Evolutionary conservation across 2,329 filamentous ascomycete genomes (phyloP).

Genomic region (Emericellopsis atlantica): DNA sequence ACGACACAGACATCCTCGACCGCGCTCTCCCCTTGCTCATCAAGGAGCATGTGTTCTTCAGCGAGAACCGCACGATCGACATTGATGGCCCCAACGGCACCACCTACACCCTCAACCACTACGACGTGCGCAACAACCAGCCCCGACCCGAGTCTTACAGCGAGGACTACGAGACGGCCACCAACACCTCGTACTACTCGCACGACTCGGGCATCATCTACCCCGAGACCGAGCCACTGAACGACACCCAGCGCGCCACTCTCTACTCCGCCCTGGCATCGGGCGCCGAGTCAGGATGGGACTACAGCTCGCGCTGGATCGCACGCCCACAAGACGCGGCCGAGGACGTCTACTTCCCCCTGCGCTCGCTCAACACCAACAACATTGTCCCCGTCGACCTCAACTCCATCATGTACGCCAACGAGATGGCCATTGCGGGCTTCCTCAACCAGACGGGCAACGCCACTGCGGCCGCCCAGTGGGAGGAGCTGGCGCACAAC

Average conservation of each 20-base stretch:
- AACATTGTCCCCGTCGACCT: slow-evolving; percentile 51
- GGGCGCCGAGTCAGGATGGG: slow-evolving; percentile 55
- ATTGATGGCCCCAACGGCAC: slow-evolving; percentile 26
- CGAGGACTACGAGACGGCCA: slow-evolving; percentile 55
- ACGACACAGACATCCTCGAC: slow-evolving; percentile 46
- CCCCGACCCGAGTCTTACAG: slow-evolving; percentile 55
- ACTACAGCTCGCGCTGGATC: slow-evolving; percentile 49
- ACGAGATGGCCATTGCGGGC: slow-evolving; percentile 44
- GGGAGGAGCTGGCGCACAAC: slow-evolving; percentile 32
- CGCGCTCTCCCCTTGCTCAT: slow-evolving; percentile 50
- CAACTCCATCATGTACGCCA: slow-evolving; percentile 56
- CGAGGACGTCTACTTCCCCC: slow-evolving; percentile 49
- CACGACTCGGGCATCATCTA: slow-evolving; percentile 41
- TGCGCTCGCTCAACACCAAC: slow-evolving; percentile 48
- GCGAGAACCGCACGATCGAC: slow-evolving; percentile 43
- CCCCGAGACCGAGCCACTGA: slow-evolving; percentile 34
- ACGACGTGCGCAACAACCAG: slow-evolving; percentile 50
- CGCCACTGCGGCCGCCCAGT: slow-evolving; percentile 31
- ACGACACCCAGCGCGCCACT: slow-evolving; percentile 33
- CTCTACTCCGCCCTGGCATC: slow-evolving; percentile 52
- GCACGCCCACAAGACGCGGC: slow-evolving; percentile 43
- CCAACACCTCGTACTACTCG: slow-evolving; percentile 50
- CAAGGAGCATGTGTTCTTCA: slow-evolving; percentile 52
- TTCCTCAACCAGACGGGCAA: slow-evolving; percentile 42
- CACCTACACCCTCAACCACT: slow-evolving; percentile 44